phyloP scores from a whole-genome alignment of 805 yeast genomes.

The Hanseniaspora singularis region DNA sequence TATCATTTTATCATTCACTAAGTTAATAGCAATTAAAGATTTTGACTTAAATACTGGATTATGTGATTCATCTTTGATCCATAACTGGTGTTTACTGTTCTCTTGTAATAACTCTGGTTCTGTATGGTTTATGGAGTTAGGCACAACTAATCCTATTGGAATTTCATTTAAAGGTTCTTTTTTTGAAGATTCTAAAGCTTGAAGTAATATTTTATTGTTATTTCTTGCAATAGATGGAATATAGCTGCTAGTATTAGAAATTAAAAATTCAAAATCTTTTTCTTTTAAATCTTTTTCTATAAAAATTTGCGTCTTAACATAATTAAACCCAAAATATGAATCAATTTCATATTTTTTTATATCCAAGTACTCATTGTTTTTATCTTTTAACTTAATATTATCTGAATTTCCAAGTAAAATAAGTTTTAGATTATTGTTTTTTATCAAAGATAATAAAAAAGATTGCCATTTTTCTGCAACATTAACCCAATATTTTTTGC shows the following conservation, averaged over 20 bases:
- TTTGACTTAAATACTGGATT: slow-evolving; percentile 24
- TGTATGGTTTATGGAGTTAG: slow-evolving; percentile 21
- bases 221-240: slow-evolving; percentile 28
- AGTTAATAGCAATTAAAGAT: slow-evolving; percentile 36
- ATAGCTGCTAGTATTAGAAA: slow-evolving; percentile 28
- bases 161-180: slow-evolving; percentile 23
- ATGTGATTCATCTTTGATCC: slow-evolving; percentile 37
- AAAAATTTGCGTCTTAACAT: slow-evolving; percentile 20
- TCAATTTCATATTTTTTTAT: slow-evolving; percentile 25
- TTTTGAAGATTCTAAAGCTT: slow-evolving; percentile 22
- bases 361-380: not conserved
- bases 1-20: slow-evolving; percentile 27
- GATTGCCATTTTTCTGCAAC: slow-evolving; percentile 31
- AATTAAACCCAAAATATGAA: slow-evolving; percentile 36
- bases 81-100: slow-evolving; percentile 35
- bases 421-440: slow-evolving; percentile 27
- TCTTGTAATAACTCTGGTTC: slow-evolving; percentile 32
- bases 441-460: slow-evolving; percentile 27
- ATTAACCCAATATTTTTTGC: slow-evolving; percentile 34
- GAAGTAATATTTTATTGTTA: slow-evolving; percentile 22
- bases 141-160: slow-evolving; percentile 28
- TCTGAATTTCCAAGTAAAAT: slow-evolving; percentile 28
- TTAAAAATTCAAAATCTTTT: slow-evolving; percentile 5
- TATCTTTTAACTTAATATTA: slow-evolving; percentile 3
- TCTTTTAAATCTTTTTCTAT: not conserved